Evolutionary conservation across 1,284 basidiomycete species (phyloP), one percentile per base, ranked within the genome.

Genomic region (Rhodotorula sp.): DNA sequence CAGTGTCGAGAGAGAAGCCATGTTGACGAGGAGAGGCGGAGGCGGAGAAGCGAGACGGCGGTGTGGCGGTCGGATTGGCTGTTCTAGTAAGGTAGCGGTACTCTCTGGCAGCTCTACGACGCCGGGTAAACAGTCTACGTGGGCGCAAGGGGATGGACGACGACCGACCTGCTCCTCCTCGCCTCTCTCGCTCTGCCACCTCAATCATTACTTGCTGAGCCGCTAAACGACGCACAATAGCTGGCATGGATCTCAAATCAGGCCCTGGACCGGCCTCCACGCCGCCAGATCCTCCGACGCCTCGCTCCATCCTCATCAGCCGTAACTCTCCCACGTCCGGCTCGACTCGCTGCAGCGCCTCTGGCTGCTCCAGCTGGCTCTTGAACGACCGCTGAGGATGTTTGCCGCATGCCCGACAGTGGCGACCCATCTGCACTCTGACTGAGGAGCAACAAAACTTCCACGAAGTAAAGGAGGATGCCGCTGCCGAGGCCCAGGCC

Each of bases 1-100:
- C 53, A 72, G 59, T 6, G 31, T 37, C 37, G 65, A 67, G 8
- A 67, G 44, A 9, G 28, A 52, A 18, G 48, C 15, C 59, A 65
- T 59, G 6, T 55, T 6, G 9, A 16, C 10, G 20, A 2, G 37
- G 16, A n/a, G 48, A 26, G 4, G 20, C 9, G 13, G 37, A 48
- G 26, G 40, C 46, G 53, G 16, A 26, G 16, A 16, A 44, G 37
- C 8, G 26, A 22, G 46, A n/a, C 47, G 28, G 34, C 56, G 16
- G 22, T 4, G 50, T 11, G 50, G 24, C 22, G 24, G 1, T 15
- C 9, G 34, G 34, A 34, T 22, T 30, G n/a, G 63, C 20, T 24
- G 28, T 26, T 28, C n/a, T 4, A 24, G 31, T 26, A 28, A 37
- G 54, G 26, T 30, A 44, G 55, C 37, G 30, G 54, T 26, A 22